phyloP scores from a whole-genome alignment of 2,329 filamentous ascomycete genomes.

The Phaeosphaeria sp. region DNA sequence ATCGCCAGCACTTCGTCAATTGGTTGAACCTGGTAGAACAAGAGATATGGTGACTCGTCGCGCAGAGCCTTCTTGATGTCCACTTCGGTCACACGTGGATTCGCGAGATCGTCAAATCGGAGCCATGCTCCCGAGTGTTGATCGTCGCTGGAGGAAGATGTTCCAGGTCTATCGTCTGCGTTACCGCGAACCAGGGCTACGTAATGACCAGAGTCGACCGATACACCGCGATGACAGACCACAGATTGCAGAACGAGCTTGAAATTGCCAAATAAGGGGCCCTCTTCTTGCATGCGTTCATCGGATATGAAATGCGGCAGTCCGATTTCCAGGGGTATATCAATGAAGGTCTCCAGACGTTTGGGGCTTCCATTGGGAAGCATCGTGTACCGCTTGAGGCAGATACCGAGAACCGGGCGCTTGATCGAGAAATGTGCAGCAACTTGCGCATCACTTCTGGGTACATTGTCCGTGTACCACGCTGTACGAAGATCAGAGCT shows the following conservation, averaged over 20 bases:
- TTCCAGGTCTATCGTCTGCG: constrained; percentile 47
- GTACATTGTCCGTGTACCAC: constrained; percentile 79
- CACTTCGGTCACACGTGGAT: constrained; percentile 74
- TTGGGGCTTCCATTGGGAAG: constrained; percentile 71
- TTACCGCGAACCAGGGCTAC: constrained; percentile 82
- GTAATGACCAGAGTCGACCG: constrained; percentile 89
- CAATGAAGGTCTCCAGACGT: constrained; percentile 81
- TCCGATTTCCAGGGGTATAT: constrained; percentile 85
- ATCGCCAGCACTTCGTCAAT: constrained; percentile 71
- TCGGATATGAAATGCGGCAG: constrained; percentile 91
- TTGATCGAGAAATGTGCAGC: constrained; percentile 85
- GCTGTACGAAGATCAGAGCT: constrained; percentile 58
- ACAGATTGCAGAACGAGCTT: constrained; percentile 91
- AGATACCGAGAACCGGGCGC: constrained; percentile 88
- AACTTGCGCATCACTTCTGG: constrained; percentile 76
- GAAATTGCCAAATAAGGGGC: constrained; percentile 82
- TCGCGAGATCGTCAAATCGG: constrained; percentile 86
- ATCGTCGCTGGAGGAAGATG: constrained; percentile 53
- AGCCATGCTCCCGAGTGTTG: constrained; percentile 70
- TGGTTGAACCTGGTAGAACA: constrained; percentile 94
- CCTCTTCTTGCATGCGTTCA: constrained; percentile 71
- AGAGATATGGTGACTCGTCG: constrained; percentile 89
- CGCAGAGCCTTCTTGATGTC: constrained; percentile 79
- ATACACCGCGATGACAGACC: constrained; percentile 88
- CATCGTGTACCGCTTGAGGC: constrained; percentile 88